A percentile compares a stretch with the other conserved stretches of the same genome.
These are phyloP conservation scores for Talaromyces sp. DNA, from an alignment of 2,329 filamentous ascomycete genomes.

Conservation along the genomic window DNA sequence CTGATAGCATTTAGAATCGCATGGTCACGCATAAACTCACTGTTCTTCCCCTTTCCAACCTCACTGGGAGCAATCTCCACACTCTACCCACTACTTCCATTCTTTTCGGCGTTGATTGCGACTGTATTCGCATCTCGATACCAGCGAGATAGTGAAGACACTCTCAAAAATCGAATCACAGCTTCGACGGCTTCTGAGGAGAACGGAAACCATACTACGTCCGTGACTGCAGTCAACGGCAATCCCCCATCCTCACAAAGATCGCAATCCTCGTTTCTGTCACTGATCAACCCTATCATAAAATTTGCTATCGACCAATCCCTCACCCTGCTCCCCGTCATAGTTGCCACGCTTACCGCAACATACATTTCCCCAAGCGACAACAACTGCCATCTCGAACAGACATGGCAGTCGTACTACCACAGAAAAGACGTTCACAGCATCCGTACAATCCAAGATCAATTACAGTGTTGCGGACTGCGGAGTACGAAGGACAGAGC, in stretches of 20 bases:
- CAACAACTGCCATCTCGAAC: constrained; percentile 29
- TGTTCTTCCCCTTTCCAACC: constrained; percentile 26
- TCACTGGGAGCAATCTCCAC: constrained; percentile 25
- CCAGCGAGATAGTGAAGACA: background rate
- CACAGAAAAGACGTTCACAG: constrained; percentile 28
- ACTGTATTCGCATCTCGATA: constrained; percentile 4
- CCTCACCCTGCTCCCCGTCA: constrained; percentile 26
- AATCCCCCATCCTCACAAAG: no score
- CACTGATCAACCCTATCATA: background rate
- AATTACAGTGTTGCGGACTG: constrained; percentile 34
- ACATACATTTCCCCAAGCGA: constrained; percentile 27
- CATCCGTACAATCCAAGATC: constrained; percentile 34
- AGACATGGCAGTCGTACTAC: constrained; percentile 32
- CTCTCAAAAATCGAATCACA: background rate
- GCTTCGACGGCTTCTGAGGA: background rate
- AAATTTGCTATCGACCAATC: constrained; percentile 20
- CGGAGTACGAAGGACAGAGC: constrained; percentile 35
- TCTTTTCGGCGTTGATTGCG: background rate
- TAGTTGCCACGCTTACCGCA: constrained; percentile 29
- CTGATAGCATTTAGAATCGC: constrained; percentile 23
- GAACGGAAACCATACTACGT: constrained; percentile 7
- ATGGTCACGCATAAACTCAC: constrained; percentile 25
- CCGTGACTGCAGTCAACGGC: background rate
- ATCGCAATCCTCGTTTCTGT: background rate
- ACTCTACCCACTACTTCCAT: constrained; percentile 20